These are phyloP conservation scores for Lathyrus oleraceus DNA, from an alignment of 306 rosid genomes.

Conservation along the genomic window DNA sequence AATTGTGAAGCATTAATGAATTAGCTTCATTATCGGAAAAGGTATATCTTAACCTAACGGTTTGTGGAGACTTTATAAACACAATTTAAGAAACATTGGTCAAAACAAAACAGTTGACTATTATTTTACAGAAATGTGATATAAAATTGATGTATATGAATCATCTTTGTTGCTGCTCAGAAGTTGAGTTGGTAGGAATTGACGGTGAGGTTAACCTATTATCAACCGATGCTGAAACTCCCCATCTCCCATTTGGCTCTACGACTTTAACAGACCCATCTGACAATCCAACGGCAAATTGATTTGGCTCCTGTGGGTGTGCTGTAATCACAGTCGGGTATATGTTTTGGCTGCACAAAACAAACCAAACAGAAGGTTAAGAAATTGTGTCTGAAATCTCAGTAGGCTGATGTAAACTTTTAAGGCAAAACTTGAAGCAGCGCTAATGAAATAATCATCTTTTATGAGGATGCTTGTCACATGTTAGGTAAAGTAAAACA, in stretches of 20 bases:
- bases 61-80: slow-evolving; percentile 6
- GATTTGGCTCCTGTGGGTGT: slow-evolving; percentile 67
- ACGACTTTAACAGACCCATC: slow-evolving; percentile 58
- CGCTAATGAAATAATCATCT: background rate
- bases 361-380: slow-evolving; percentile 16
- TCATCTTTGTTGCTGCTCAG: slow-evolving; percentile 59
- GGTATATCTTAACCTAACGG: slow-evolving; percentile 12
- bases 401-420: background rate
- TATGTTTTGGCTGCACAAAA: slow-evolving; percentile 54
- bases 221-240: slow-evolving; percentile 33
- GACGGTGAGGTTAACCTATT: slow-evolving; percentile 57
- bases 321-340: slow-evolving; percentile 62
- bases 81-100: slow-evolving; percentile 21
- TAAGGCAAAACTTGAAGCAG: too few species aligned
- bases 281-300: slow-evolving; percentile 66
- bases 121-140: slow-evolving; percentile 28
- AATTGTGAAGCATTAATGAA: slow-evolving; percentile 11
- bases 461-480: background rate
- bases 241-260: slow-evolving; percentile 36
- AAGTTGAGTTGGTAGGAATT: slow-evolving; percentile 50
- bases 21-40: slow-evolving; percentile 23
- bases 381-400: background rate
- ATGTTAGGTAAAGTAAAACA: background rate
- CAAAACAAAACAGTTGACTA: slow-evolving; percentile 33
- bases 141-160: slow-evolving; percentile 17